A percentile compares a stretch with the other conserved stretches of the same genome.
Evolutionary conservation across 345 rosid genomes (phyloP).

Genomic region (Populus simonii): DNA sequence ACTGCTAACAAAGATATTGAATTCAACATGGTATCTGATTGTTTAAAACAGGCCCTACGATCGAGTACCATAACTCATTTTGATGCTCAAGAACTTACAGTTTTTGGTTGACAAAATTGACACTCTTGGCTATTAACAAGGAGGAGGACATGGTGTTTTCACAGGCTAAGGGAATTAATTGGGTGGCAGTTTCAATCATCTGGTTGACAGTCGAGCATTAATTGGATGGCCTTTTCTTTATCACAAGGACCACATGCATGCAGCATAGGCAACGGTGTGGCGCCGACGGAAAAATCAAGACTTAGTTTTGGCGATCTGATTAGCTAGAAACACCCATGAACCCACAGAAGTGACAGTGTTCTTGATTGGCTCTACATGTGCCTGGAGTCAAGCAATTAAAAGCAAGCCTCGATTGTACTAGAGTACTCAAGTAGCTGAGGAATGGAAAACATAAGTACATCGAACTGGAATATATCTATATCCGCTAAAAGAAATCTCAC

Average conservation of each 20-base stretch:
- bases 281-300: background rate
- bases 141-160: background rate
- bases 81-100: background rate
- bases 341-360: background rate
- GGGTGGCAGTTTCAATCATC: background rate
- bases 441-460: background rate
- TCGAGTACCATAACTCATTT: background rate
- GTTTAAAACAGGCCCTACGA: background rate
- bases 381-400: background rate
- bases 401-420: too few species aligned
- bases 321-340: background rate
- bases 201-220: background rate
- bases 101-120: background rate
- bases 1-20: background rate
- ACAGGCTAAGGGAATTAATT: background rate
- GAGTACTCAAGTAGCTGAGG: background rate
- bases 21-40: too few species aligned
- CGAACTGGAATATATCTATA: background rate
- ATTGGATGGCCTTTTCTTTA: background rate
- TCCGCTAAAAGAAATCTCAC: too few species aligned
- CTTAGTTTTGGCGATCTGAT: background rate
- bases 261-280: background rate
- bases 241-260: background rate
- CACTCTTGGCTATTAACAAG: background rate
- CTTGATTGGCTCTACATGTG: background rate